Base-by-base conservation (phyloP, 805 yeast genomes). In the Candida ipomoeae region DNA sequence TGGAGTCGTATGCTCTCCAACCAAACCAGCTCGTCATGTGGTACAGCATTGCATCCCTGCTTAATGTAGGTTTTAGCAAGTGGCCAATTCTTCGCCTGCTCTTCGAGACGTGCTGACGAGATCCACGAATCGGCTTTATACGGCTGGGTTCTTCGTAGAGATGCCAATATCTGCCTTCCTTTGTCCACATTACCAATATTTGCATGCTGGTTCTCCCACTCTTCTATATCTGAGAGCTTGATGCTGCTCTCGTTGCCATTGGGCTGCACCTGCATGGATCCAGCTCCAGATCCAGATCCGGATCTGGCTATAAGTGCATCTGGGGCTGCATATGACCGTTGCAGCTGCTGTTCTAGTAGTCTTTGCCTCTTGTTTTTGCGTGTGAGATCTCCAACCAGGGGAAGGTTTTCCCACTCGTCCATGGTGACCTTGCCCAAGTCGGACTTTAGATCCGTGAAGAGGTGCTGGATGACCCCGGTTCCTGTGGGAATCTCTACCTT, bases 331-430 rank as follows among this genome's bases (percentile, higher is more conserved):
- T 89, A 92, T 39, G 79, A 81, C 52, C 96, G 70, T 55, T 84
- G 83, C 51, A 80, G 80, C 57, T 73, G 76, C 60, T 84, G 85
- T 43, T 80, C 78, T 48, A 82, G 74, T 40, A 82, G 65, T 48
- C 96, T 71, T 44, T 78, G 70, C 49, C 98, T 70, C 57, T 90
- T 89, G 66, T 89, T 89, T 50, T 81, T 74, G 60, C 83, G 78
- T 0, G 99, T 94, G 60, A 88, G 71, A 65, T 92, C 98, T 1
- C 89, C 87, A 1, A 89, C 94, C 55, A 89, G 96, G 0, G 98
- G 98, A 3, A 92, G 62, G 53, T 73, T 77, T 4, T 78, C 75
- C 99, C 99, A 92, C 60, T 91, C 84, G 3, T 81, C 86, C 18
- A 73, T 79, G 3, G 87, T 73, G 0, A 92, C 80, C 0, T 65